Base-by-base conservation (phyloP, 768 basidiomycete species). In the Leucosporidium creatinivorum region DNA sequence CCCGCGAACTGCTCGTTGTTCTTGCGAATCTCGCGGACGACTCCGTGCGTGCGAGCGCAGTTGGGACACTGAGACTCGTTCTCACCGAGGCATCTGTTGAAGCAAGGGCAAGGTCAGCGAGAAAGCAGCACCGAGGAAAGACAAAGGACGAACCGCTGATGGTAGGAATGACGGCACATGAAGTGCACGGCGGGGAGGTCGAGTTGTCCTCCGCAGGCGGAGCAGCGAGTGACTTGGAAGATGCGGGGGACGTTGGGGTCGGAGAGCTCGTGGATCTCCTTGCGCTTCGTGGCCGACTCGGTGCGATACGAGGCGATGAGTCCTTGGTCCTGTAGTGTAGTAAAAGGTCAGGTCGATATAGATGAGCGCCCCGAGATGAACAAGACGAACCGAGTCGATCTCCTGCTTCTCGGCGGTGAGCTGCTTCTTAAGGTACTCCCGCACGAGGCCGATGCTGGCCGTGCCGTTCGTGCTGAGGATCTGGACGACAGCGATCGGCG, bases 91-190 rank as follows among this genome's bases (percentile, higher is more conserved):
- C 92, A 97, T 57, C 93, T 96, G 69, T 10, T 19, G 2, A 15
- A 18, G 59, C 25, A 18, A 0, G 0, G 8, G 47, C 8, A 4
- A 28, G 21, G 18, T 25, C 17, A 49, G 33, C 2, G n/a, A 28
- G 6, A 13, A 13, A 44, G 12, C 6, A 5, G 33, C 5, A 12
- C 33, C 6, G 15, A 44, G 39, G 8, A 44, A 17, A 44, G 39
- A 44, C 18, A 31, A 15, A 48, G 25, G 58, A 59, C 58, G 39
- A 28, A 90, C 91, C 93, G 83, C 76, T 94, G 91, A 77, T 99
- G 96, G 80, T 91, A 98, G 68, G 90, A 92, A 77, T 98, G 96
- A 74, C 88, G 87, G 79, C 94, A 99, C 94, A 98, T 96, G 76
- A 97, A 98, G 78, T 98, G 93, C 9, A 98, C 83, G 70, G 85